Conservation (phyloP, 2,329 filamentous ascomycete genomes). For the Cryphonectria japonica region DNA sequence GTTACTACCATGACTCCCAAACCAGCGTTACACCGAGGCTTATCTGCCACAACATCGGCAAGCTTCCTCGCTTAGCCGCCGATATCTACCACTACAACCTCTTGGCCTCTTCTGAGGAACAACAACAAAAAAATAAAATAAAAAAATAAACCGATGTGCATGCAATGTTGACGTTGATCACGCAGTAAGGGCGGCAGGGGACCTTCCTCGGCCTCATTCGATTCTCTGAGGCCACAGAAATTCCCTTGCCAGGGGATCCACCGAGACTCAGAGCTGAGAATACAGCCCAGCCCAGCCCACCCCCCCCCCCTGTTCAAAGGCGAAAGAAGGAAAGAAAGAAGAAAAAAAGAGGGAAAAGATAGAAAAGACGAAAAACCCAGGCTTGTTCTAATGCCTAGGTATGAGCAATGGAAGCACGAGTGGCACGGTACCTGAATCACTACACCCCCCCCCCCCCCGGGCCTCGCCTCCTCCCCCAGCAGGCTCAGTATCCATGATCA, state of each 20-base stretch:
- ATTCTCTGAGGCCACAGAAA: not conserved
- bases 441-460: too few relatives aligned
- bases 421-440: not conserved
- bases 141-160: not conserved
- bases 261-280: constrained; percentile 4
- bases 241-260: not conserved
- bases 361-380: not conserved
- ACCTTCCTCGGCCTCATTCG: constrained; percentile 1
- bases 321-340: not conserved
- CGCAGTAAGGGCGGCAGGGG: not conserved
- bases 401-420: not conserved
- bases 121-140: not conserved
- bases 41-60: not conserved
- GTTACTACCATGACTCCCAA: not conserved
- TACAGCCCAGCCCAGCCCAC: not conserved
- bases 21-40: not conserved
- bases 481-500: not conserved
- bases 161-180: not conserved
- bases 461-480: not conserved
- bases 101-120: not conserved
- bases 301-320: not conserved
- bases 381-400: not conserved
- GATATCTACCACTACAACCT: not conserved
- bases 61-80: not conserved
- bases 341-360: not conserved